Evolutionary conservation across 495 filamentous ascomycete genomes (phyloP), one percentile per base, ranked within the genome.

Genomic region (Aspergillus sparsus): DNA sequence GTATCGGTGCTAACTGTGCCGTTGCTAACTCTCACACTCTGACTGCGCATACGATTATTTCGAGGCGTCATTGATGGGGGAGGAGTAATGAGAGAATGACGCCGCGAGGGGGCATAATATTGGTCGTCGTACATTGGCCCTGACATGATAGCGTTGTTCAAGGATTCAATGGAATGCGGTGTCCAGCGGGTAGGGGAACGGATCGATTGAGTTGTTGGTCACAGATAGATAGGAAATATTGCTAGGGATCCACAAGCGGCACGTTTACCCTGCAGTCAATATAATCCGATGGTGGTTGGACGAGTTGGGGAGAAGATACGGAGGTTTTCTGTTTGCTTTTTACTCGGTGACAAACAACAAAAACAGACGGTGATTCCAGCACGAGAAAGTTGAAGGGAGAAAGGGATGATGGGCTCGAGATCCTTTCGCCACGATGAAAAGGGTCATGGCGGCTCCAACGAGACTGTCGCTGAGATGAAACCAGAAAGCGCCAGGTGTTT

Each of bases 1-100:
- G 80, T 85, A 77, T 85, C 87, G 49, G 90, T 92, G 81, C 88
- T 94, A 68, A 90, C 87, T 37, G 90, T 93, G 60, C 90, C 91
- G 76, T 94, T 87, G 76, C 87, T 89, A 45, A 80, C 78, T 69
- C 87, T 75, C 18, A 84, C 80, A 61, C 85, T 88, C 45, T 87
- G 80, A 21, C 80, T 80, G 53, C 84, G 81, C 58, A 80, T 75
- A 56, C 82, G 80, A 54, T 69, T 80, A 60, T 82, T 71, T 68
- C 71, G 73, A 16, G 81, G 80, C 18, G 74, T 70, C 57, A 77
- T 72, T 32, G 80, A 76, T 55, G 68, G 78, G 63, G 67, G 76
- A 66, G 77, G 80, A 58, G 77, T 77, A 21, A 75, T 74, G 65
- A 81, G 60, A 10, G 79, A 79, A 67, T 77, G 80, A 55, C 79